Evolutionary conservation across 176 grass and related monocot genomes (phyloP).

Genomic region (Echinochloa phyllopogon): DNA sequence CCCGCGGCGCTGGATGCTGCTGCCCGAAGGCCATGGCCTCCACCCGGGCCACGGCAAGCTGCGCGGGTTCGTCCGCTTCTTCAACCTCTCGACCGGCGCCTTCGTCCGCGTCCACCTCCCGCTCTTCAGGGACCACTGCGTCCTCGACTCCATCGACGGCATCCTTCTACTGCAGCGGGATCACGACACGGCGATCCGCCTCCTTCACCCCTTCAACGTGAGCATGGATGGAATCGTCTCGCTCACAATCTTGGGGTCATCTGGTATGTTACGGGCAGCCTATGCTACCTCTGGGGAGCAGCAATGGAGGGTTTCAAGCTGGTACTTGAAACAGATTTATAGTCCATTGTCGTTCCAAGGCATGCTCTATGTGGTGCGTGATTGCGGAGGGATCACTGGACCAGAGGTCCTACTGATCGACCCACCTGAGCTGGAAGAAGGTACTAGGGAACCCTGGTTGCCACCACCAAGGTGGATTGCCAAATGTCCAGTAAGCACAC

Average conservation of each 20-base stretch:
- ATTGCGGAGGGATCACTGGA: too few species aligned
- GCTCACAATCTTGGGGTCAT: background rate
- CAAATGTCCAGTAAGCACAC: background rate
- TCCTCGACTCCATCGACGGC: background rate
- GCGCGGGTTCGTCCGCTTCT: background rate
- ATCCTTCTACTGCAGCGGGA: background rate
- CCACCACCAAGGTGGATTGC: background rate
- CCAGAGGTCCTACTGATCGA: background rate
- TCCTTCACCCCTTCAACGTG: constrained; percentile 12
- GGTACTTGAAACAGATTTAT: background rate
- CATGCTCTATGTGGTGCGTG: background rate
- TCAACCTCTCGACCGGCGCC: background rate
- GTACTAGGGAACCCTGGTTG: background rate
- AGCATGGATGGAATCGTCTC: background rate
- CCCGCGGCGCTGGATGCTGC: constrained; percentile 1
- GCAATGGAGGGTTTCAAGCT: background rate
- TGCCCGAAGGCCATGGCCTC: background rate
- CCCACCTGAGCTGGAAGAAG: background rate
- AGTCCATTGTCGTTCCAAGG: background rate
- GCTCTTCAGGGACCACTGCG: background rate
- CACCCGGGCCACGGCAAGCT: background rate
- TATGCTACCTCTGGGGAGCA: background rate
- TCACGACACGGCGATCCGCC: background rate
- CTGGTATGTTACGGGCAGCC: background rate
- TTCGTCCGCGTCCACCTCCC: background rate